phyloP scores from a whole-genome alignment of 768 basidiomycete genomes.

The Mycena vitilis region DNA sequence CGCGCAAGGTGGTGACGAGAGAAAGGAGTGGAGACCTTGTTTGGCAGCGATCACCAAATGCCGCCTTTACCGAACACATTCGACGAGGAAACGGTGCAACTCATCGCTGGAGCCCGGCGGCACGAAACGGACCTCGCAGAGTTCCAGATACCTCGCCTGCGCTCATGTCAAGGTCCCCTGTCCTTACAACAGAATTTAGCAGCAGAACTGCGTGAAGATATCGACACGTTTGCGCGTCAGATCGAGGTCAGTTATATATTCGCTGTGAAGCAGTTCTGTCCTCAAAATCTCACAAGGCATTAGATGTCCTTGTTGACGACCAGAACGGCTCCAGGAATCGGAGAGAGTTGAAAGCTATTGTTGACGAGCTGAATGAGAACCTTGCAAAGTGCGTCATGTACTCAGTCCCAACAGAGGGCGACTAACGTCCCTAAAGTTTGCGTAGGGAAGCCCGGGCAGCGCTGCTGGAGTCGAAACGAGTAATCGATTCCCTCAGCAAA shows the following conservation, averaged over 20 bases:
- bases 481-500: constrained; percentile 69
- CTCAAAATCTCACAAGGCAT: constrained; percentile 54
- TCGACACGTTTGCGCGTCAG: constrained; percentile 68
- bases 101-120: constrained; percentile 66
- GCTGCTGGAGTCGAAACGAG: constrained; percentile 76
- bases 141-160: constrained; percentile 82
- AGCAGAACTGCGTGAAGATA: constrained; percentile 81
- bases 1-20: not conserved
- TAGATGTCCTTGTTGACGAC: constrained; percentile 81
- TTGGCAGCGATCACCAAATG: constrained; percentile 52
- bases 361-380: constrained; percentile 58
- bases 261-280: constrained; percentile 34
- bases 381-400: constrained; percentile 61
- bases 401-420: constrained; percentile 5
- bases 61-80: constrained; percentile 69
- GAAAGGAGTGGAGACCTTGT: not conserved
- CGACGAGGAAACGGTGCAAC: constrained; percentile 59
- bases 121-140: constrained; percentile 71
- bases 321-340: constrained; percentile 67
- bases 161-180: constrained; percentile 75
- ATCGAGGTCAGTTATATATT: constrained; percentile 67
- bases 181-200: constrained; percentile 77
- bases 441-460: constrained; percentile 75
- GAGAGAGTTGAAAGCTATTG: constrained; percentile 59
- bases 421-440: constrained; percentile 53